These are phyloP conservation scores for Peronosclerospora sorghi DNA, from an alignment of 352 stramenopile genomes.

Conservation along the genomic window DNA sequence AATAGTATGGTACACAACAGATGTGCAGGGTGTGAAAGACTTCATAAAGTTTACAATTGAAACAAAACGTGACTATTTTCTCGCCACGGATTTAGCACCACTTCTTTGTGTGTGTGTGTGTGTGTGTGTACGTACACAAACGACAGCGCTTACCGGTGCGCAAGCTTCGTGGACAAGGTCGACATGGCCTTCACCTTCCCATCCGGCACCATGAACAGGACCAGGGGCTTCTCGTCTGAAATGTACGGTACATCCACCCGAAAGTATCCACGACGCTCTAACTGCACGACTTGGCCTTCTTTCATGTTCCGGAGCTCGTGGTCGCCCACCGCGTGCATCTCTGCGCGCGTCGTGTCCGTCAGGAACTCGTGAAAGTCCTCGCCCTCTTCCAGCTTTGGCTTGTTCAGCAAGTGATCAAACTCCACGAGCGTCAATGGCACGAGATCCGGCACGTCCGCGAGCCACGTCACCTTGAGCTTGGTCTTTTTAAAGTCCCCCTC, in stretches of 20 bases:
- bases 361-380: slow-evolving; percentile 97
- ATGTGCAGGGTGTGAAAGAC: too few relatives aligned
- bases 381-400: slow-evolving; percentile 97
- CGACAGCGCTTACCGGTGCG: slow-evolving; percentile 70
- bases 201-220: slow-evolving; percentile 98
- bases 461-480: slow-evolving; percentile 95
- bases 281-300: slow-evolving; percentile 93
- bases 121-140: neutral
- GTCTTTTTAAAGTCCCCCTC: slow-evolving; percentile 91
- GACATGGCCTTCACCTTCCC: slow-evolving; percentile 90
- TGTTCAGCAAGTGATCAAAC: slow-evolving; percentile 98
- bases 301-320: slow-evolving; percentile 91
- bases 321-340: slow-evolving; percentile 91
- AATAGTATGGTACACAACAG: too few relatives aligned
- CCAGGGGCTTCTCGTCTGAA: slow-evolving; percentile 82
- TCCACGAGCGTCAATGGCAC: slow-evolving; percentile 90
- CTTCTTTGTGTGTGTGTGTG: slow-evolving; percentile 2
- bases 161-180: slow-evolving; percentile 79
- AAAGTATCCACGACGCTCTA: slow-evolving; percentile 98
- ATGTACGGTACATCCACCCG: slow-evolving; percentile 81
- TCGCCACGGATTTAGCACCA: neutral
- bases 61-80: too few relatives aligned
- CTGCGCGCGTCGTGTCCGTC: slow-evolving; percentile 91
- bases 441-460: slow-evolving; percentile 85
- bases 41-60: too few relatives aligned